Conservation (phyloP, 2,329 filamentous ascomycete species). For the Fusarium tupiense region DNA sequence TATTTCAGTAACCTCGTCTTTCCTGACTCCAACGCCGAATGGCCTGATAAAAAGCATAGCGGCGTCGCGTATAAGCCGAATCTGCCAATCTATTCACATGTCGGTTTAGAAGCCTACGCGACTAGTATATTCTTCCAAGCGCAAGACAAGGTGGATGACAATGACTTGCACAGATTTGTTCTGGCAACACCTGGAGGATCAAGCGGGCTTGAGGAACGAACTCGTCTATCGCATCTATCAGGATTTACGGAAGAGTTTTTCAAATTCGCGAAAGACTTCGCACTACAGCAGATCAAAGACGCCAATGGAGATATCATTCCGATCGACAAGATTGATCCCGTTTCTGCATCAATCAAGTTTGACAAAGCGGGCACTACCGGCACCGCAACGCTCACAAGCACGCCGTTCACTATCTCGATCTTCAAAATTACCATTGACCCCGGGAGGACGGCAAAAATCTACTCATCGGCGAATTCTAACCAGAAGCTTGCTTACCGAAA, state of each 20-base stretch:
- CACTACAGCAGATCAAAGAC: conserved; percentile 14
- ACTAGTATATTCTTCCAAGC: conserved; percentile 23
- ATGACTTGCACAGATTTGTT: conserved; percentile 6
- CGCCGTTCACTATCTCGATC: conserved; percentile 16
- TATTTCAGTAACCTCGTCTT: conserved; percentile 31
- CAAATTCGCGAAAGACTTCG: conserved; percentile 5
- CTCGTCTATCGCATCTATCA: conserved; percentile 3
- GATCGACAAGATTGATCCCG: not conserved
- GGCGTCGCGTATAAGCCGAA: conserved; percentile 9
- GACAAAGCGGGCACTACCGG: conserved; percentile 8
- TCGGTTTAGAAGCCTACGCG: not conserved
- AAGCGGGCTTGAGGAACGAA: not conserved
- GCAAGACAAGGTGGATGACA: not conserved
- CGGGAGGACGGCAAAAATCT: not conserved
- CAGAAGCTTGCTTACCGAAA: conserved; percentile 21
- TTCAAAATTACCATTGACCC: conserved; percentile 3
- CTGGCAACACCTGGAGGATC: not conserved
- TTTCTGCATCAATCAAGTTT: not conserved
- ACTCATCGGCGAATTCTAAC: not conserved
- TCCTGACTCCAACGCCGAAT: conserved; percentile 12
- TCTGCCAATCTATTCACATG: conserved; percentile 20
- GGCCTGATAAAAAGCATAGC: conserved; percentile 7
- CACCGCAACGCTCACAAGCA: conserved; percentile 3
- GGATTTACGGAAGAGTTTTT: conserved; percentile 4
- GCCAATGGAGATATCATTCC: conserved; percentile 8